These are phyloP conservation scores for Penicillium pancosmium DNA, from an alignment of 495 filamentous ascomycete genomes.

Conservation along the genomic window DNA sequence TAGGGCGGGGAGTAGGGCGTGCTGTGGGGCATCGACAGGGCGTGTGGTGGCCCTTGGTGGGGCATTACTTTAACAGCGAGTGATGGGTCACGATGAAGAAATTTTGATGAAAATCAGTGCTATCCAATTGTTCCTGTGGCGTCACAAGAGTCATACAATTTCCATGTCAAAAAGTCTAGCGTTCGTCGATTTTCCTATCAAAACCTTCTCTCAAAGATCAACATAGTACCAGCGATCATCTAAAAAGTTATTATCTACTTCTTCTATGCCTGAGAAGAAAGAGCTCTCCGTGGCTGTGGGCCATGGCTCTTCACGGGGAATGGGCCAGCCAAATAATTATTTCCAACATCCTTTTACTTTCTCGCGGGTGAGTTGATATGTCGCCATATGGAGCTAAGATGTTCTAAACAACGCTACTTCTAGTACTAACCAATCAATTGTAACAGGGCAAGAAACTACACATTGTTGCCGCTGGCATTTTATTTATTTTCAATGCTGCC, in stretches of 20 bases:
- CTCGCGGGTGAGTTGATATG: background rate
- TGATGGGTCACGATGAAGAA: conserved; percentile 4
- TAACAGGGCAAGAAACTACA: conserved; percentile 7
- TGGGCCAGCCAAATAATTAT: background rate
- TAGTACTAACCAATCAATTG: background rate
- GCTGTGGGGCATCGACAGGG: background rate
- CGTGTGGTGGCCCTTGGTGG: background rate
- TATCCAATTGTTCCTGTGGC: background rate
- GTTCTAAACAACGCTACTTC: too few relatives aligned
- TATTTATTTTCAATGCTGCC: conserved; percentile 7
- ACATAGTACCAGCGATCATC: background rate
- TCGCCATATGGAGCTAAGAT: background rate
- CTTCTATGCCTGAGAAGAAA: conserved; percentile 4
- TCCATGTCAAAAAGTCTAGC: background rate
- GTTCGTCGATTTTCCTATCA: background rate
- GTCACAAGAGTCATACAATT: background rate
- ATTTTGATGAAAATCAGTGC: conserved; percentile 2
- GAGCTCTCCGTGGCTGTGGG: background rate
- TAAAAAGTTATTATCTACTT: background rate
- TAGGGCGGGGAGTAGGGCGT: conserved; percentile 5
- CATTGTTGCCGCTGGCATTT: conserved; percentile 5
- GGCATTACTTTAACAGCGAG: conserved; percentile 3
- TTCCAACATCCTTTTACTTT: conserved; percentile 4
- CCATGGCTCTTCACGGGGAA: background rate
- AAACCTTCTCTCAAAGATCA: background rate